Evolutionary conservation across 495 filamentous ascomycete species (phyloP), one percentile per base, ranked within the genome.

Genomic region (Neurospora sp.): DNA sequence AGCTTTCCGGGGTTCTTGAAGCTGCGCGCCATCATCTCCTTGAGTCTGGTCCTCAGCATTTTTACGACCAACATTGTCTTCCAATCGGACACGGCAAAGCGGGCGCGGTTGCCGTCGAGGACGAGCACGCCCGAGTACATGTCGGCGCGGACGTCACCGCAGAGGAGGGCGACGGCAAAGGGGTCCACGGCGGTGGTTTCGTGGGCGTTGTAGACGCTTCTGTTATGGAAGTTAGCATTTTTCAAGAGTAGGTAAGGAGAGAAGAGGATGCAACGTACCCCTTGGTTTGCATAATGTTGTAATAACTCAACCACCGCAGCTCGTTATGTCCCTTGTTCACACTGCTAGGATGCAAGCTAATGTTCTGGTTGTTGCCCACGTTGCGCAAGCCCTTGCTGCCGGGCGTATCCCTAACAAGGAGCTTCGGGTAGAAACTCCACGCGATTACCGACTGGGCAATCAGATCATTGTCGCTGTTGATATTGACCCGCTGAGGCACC

Each of bases 241-340:
- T 18, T 5, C 41, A 71, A 20, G 31, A 49, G 37, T 10, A 14
- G 72, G n/a, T n/a, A n/a, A 4, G 27, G 54, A 7, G 8, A 10
- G 1, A 14, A 6, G 71, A 70, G 39, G 37, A 16, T 23, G 54
- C 39, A 42, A 80, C 86, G 76, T 86, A 91, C 85, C 89, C 87
- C 76, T 92, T 96, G 35, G 91, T 91, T 82, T 97, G 94, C 94
- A 98, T 97, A 74, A 98, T 97, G 75, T 95, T 91, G 80, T 99
- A 98, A 80, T 95, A 99, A 1, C 92, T 93, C 62, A 98, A 81
- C 90, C 92, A 97, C 78, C 89, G 89, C n/a, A 92, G 79, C 20
- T 88, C 85, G 16, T 89, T 85, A 27, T 87, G 83, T 23, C 85
- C 87, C 79, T 94, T 93, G 80, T 96, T 97, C 70, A 98, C 92